These are phyloP conservation scores for Xylaria flabelliformis DNA, from an alignment of 495 filamentous ascomycete species.

Conservation along the genomic window DNA sequence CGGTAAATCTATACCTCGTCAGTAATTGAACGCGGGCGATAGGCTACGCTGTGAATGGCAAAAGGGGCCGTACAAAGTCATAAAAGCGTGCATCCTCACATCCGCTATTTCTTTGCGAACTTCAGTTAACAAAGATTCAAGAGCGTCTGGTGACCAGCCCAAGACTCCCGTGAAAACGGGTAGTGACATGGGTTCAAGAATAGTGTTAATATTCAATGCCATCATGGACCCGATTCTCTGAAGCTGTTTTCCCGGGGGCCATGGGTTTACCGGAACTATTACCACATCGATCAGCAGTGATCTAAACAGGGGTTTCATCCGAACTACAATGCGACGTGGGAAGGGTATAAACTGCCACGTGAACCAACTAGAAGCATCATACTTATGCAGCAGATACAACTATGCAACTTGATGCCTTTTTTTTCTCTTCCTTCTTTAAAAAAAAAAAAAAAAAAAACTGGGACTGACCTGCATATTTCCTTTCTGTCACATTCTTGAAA, in stretches of 20 bases:
- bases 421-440: too few species aligned
- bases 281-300: background rate
- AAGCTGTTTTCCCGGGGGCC: slow-evolving; percentile 22
- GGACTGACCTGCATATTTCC: slow-evolving; percentile 24
- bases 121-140: slow-evolving; percentile 12
- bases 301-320: background rate
- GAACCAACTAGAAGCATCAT: background rate
- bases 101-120: slow-evolving; percentile 25
- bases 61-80: slow-evolving; percentile 19
- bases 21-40: background rate
- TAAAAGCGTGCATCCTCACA: slow-evolving; percentile 16
- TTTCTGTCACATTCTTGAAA: slow-evolving; percentile 26
- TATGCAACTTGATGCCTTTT: background rate
- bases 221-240: slow-evolving; percentile 25
- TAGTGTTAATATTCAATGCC: slow-evolving; percentile 14
- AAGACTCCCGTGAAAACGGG: slow-evolving; percentile 21
- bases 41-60: background rate
- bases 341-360: background rate
- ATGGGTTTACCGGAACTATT: slow-evolving; percentile 25
- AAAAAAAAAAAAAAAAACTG: too few species aligned
- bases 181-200: slow-evolving; percentile 25
- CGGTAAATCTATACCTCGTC: slow-evolving; percentile 12
- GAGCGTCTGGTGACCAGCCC: slow-evolving; percentile 24
- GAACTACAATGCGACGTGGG: background rate
- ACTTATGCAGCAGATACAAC: background rate